Evolutionary conservation across 2,329 filamentous ascomycete species (phyloP).

Genomic region (Sclerotinia spermophila): DNA sequence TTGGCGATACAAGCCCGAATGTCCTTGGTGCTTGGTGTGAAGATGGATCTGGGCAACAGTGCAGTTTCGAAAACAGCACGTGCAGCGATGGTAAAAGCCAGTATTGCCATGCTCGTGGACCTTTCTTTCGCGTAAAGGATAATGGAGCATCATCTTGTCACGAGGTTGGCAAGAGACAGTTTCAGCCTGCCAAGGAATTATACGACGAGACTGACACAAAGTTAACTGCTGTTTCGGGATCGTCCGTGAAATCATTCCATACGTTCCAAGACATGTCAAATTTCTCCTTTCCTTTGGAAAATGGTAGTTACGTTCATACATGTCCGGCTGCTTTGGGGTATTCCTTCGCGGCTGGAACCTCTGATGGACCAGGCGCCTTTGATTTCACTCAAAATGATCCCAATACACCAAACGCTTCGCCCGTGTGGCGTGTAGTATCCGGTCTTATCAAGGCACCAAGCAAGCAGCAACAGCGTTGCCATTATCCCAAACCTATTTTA

Average conservation of each 20-base stretch:
- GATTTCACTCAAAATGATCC: slow-evolving; percentile 90
- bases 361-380: slow-evolving; percentile 85
- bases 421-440: slow-evolving; percentile 73
- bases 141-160: slow-evolving; percentile 70
- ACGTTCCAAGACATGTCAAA: slow-evolving; percentile 78
- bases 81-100: slow-evolving; percentile 69
- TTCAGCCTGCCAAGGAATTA: slow-evolving; percentile 54
- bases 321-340: slow-evolving; percentile 88
- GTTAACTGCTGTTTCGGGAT: slow-evolving; percentile 51
- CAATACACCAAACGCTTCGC: slow-evolving; percentile 60
- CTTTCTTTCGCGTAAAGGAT: slow-evolving; percentile 63
- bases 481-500: slow-evolving; percentile 77
- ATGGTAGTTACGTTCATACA: slow-evolving; percentile 67
- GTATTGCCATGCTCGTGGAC: slow-evolving; percentile 70
- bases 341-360: slow-evolving; percentile 88
- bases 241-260: slow-evolving; percentile 76
- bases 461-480: slow-evolving; percentile 68
- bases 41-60: slow-evolving; percentile 69
- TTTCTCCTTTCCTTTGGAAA: slow-evolving; percentile 69
- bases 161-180: slow-evolving; percentile 74
- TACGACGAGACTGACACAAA: slow-evolving; percentile 52
- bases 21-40: slow-evolving; percentile 86
- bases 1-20: slow-evolving; percentile 89
- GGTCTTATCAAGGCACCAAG: slow-evolving; percentile 68
- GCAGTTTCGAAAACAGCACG: slow-evolving; percentile 77